These are phyloP conservation scores for Kokia cookei DNA, from an alignment of 441 rosid species.

Conservation along the genomic window DNA sequence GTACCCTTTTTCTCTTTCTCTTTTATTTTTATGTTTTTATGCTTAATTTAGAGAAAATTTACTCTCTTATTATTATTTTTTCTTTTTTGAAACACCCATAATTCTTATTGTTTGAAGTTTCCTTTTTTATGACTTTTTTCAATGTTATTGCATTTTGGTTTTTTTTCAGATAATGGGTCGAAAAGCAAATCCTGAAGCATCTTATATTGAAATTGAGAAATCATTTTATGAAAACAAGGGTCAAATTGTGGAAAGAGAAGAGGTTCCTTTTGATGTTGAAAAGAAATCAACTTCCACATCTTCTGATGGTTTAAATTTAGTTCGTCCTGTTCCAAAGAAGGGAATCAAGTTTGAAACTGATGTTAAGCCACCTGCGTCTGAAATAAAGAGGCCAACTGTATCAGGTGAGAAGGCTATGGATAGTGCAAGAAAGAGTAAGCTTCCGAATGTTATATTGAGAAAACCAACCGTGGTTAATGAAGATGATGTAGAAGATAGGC, in stretches of 20 bases:
- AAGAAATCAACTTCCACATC: constrained; percentile 31
- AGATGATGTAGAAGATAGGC: constrained; percentile 49
- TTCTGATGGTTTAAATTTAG: constrained; percentile 56
- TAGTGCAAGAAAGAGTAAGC: constrained; percentile 28
- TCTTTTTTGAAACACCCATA: background rate
- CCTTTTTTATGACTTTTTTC: background rate
- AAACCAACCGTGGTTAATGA: constrained; percentile 59
- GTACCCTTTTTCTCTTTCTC: constrained; percentile 19
- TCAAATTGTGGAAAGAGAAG: constrained; percentile 41
- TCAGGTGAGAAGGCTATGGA: constrained; percentile 22
- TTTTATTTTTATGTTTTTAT: background rate
- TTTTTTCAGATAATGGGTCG: constrained; percentile 63
- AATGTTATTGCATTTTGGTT: constrained; percentile 6
- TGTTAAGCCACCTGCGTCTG: constrained; percentile 27
- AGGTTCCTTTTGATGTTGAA: constrained; percentile 64
- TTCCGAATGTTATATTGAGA: constrained; percentile 83
- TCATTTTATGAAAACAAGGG: constrained; percentile 78
- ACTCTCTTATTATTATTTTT: background rate
- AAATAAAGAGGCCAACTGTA: constrained; percentile 37
- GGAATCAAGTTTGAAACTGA: constrained; percentile 52
- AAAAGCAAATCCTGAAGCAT: constrained; percentile 71
- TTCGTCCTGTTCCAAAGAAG: constrained; percentile 60
- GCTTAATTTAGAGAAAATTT: background rate
- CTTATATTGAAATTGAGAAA: constrained; percentile 69
- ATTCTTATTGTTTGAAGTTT: background rate